phyloP scores from a whole-genome alignment of 345 rosid genomes.

The Eucalyptus decipiens region DNA sequence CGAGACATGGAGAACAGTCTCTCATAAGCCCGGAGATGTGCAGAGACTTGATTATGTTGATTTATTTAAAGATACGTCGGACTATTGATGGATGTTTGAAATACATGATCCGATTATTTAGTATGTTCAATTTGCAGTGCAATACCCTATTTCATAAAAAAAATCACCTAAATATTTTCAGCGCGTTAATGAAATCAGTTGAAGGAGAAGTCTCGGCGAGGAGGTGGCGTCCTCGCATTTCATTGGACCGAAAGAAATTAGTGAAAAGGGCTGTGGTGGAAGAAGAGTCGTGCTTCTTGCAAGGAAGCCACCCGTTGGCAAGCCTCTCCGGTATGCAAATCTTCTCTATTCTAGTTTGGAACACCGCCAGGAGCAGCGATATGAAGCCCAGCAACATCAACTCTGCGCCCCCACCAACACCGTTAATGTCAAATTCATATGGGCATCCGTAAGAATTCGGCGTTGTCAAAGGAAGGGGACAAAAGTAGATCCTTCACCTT shows the following conservation, averaged over 20 bases:
- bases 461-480: background rate
- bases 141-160: no score
- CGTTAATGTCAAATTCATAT: background rate
- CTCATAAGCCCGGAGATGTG: no score
- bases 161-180: no score
- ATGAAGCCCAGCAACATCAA: constrained; percentile 86
- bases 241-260: no score
- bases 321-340: constrained; percentile 38
- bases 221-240: constrained; percentile 20
- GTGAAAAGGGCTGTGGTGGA: no score
- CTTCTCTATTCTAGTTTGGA: constrained; percentile 26
- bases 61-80: no score
- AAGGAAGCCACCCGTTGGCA: constrained; percentile 50
- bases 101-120: no score
- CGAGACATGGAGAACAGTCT: no score
- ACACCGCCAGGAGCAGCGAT: constrained; percentile 57
- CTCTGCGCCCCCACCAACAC: constrained; percentile 26
- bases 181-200: background rate
- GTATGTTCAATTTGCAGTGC: no score
- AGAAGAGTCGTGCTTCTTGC: constrained; percentile 6
- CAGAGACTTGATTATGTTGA: no score
- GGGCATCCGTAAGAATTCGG: background rate
- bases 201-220: constrained; percentile 24
- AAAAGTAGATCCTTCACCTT: constrained; percentile 18
- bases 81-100: no score